Base-by-base conservation (phyloP, 805 yeast genomes). In the Candida vaughaniae region DNA sequence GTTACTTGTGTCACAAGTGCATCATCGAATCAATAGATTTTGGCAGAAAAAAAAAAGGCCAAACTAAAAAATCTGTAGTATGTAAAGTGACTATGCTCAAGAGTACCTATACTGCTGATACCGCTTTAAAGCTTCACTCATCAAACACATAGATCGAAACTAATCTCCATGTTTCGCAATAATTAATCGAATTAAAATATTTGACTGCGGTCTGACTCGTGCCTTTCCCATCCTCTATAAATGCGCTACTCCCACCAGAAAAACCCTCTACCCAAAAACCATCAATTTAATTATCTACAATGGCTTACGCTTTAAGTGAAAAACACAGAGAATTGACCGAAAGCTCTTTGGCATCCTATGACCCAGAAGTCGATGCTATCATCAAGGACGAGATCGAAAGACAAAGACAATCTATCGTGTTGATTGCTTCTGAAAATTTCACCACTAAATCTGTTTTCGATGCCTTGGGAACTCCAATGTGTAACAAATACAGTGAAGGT, bases 401-500 rank as follows among this genome's bases (percentile, higher is more conserved):
- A 68, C 99, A 91, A 71, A 85, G 82, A 69, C 85, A 85, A 60
- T 88, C 96, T 19, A 82, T 91, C 58, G 89, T 91, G 28, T 73
- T 91, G 64, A 91, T 91, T 62, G 95, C 99, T 15, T 85, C 95
- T 29, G 99, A 91, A 63, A 91, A 91, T 68, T 91, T 90, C 75
- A 91, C 99, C 39, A 85, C 97, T 33, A 85, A 83, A 50, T 83
- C 96, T 16, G 99, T 91, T 22, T 85, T 91, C 79, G 96, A 91
- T 60, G 79, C 88, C 33, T 75, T 91, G 55, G 98, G 98, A 48
- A 85, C 96, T 18, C 95, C 87, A 60, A 88, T 91, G 96, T 90
- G 86, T 65, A 91, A 91, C 78, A 91, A 91, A 72, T 91, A 91
- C 70, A 89, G 97, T 8, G 99, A 91, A 68, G 98, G 98, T 47